phyloP scores from a whole-genome alignment of 352 stramenopile genomes.

The Nothophytophthora sp. region DNA sequence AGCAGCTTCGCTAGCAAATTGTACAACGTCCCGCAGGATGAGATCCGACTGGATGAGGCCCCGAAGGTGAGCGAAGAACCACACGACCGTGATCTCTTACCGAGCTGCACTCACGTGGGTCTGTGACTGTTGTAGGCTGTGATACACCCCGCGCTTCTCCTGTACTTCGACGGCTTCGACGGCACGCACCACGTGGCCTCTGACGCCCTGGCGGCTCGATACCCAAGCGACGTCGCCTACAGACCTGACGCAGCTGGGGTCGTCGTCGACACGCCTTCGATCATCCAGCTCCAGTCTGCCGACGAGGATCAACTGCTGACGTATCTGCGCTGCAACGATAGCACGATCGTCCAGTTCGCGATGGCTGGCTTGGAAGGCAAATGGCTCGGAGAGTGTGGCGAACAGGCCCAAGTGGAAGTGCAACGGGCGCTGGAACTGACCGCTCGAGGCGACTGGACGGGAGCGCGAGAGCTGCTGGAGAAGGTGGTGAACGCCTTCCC shows the following conservation, averaged over 20 bases:
- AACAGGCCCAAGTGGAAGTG: conserved; percentile 38
- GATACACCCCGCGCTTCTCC: conserved; percentile 57
- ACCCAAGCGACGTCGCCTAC: conserved; percentile 46
- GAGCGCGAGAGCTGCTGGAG: conserved; percentile 47
- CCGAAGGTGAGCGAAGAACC: no score
- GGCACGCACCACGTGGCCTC: conserved; percentile 63
- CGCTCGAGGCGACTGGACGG: conserved; percentile 30
- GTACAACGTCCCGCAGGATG: conserved; percentile 59
- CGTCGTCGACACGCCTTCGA: conserved; percentile 44
- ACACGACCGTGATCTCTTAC: no score
- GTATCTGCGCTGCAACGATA: conserved; percentile 71
- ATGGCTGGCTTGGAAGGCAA: conserved; percentile 70
- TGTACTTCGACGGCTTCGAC: conserved; percentile 82
- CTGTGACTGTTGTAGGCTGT: conserved; percentile 36
- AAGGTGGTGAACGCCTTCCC: conserved; percentile 49
- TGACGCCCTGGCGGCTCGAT: conserved; percentile 54
- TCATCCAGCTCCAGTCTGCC: conserved; percentile 70
- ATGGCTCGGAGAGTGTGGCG: conserved; percentile 65
- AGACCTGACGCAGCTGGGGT: conserved; percentile 3
- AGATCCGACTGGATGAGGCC: conserved; percentile 39
- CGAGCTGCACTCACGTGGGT: no score
- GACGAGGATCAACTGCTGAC: conserved; percentile 64
- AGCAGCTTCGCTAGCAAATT: conserved; percentile 53
- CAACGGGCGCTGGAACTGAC: conserved; percentile 45
- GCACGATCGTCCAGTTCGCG: conserved; percentile 70